Evolutionary conservation across 352 stramenopile species (phyloP), one percentile per base, ranked within the genome.

Genomic region (Phytophthora aleatoria): DNA sequence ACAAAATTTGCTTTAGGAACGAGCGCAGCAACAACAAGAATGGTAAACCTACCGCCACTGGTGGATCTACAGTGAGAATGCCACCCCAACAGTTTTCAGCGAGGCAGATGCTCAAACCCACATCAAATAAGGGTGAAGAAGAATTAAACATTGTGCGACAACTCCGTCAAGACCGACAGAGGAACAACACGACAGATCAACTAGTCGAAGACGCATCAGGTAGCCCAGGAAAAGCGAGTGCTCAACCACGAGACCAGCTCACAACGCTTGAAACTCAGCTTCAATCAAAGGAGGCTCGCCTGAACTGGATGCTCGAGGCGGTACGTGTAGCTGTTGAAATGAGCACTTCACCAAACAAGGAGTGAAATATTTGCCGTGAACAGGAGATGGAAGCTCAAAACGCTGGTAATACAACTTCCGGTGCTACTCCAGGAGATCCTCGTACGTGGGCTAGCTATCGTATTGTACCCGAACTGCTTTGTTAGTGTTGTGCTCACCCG

Each of bases 301-400:
- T 91, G 6, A 85, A 91, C 58, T 88, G 75, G 79, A 91, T 91
- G 77, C 67, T 91, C 0, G 82, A 91, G 60, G 80, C 78, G 30
- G 81, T 90, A 73, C 11, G 69, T 51, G 13, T n/a, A n/a, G 9
- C 33, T 33, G 20, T 36, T 36, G 8, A 9, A 12, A 24, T 15
- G 3, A 15, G 16, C 15, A 42, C 2, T 26, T 33, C 1, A 43
- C n/a, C 13, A 20, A 20, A 20, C 20, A 20, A 20, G 20, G 20
- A 20, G 20, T 20, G 20, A 20, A 10, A 3, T 43, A 27, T 50
- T 8, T 50, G 5, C 42, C 13, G 39, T 65, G 15, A 39, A n/a
- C 55, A 90, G 81, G 82, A 91, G 57, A 84, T 91, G 67, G 82
- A 89, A 57, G 79, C 78, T n/a, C 82, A 91, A 74, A 89, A 88